Evolutionary conservation across 2,329 filamentous ascomycete species (phyloP), one percentile per base, ranked within the genome.

Genomic region (Raffaelea deltoideospora): DNA sequence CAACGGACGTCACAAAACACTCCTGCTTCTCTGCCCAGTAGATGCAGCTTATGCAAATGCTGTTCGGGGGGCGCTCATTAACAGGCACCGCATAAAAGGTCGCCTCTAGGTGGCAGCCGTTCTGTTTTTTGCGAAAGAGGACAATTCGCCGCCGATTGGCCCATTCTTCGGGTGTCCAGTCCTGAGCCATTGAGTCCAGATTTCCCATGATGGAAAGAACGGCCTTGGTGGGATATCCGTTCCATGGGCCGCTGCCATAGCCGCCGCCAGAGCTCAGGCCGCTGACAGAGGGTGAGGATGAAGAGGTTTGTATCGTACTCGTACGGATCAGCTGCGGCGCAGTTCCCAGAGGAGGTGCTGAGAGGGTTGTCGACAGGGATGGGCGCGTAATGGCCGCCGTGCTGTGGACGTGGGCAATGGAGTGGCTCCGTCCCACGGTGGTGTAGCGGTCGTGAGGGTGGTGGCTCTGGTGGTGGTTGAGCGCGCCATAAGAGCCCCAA

Each of bases 1-100:
- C 90, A 15, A 98, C 90, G 36, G 87, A 95, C 3, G 90, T 96
- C 37, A 96, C 86, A 55, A 77, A 96, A 57, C 80, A 94, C 50
- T 93, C 83, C 33, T 76, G 65, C 59, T 86, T 92, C 58, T 93
- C 86, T 40, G 79, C 79, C 90, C 90, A 98, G 66, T 78, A 87
- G 51, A 98, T 98, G 64, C 90, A 98, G 58, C 87, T 95, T 53
- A 98, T 84, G 59, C 86, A 94, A 42, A 92, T 88, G 58, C 80
- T 86, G 60, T 88, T 82, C 3, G 78, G 74, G 1, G 79, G 73
- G 18, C 86, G 75, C 43, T 94, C 82, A 49, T 85, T 82, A 13
- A 76, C 74, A 14, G 81, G 68, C 33, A 95, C 77, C 0, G 86
- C 66, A 34, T 78, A 74, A 61, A 96, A 96, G 13, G 69, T 79